Evolutionary conservation across 768 basidiomycete genomes (phyloP).

Genomic region (Kwoniella bestiolae): DNA sequence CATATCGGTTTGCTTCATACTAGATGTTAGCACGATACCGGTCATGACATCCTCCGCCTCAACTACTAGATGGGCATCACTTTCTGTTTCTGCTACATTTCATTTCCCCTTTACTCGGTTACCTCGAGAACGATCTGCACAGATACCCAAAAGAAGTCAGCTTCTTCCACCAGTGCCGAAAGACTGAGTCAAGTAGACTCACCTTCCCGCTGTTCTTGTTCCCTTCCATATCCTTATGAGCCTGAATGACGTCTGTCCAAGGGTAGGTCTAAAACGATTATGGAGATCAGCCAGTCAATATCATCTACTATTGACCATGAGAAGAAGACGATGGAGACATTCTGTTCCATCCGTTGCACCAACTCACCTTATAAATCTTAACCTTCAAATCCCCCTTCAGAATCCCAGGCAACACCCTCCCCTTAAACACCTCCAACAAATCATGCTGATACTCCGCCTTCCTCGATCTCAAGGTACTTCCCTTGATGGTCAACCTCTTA

Average conservation of each 20-base stretch:
- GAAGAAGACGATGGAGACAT: too few species aligned
- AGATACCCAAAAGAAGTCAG: conserved; percentile 4
- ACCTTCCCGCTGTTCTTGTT: conserved; percentile 66
- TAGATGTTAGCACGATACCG: too few species aligned
- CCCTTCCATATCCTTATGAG: conserved; percentile 81
- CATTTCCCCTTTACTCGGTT: conserved; percentile 25
- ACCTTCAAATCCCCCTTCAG: conserved; percentile 70
- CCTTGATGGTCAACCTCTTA: conserved; percentile 86
- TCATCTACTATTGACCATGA: too few species aligned
- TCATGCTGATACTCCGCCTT: conserved; percentile 75
- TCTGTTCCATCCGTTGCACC: too few species aligned
- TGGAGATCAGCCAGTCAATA: too few species aligned
- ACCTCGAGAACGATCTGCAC: conserved; percentile 57
- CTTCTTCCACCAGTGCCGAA: neutral
- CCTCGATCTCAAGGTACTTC: conserved; percentile 81
- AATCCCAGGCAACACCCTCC: conserved; percentile 66
- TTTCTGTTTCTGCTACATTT: neutral
- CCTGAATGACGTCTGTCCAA: conserved; percentile 77
- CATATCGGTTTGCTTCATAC: too few species aligned
- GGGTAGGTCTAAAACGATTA: conserved; percentile 67
- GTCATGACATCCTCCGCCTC: too few species aligned
- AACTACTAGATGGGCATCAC: too few species aligned
- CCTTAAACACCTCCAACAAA: conserved; percentile 66
- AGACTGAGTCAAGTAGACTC: conserved; percentile 31
- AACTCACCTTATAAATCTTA: conserved; percentile 74